Evolutionary conservation across 2,329 filamentous ascomycete genomes (phyloP), one percentile per base, ranked within the genome.

Genomic region (Chalaropsis ovoidea): DNA sequence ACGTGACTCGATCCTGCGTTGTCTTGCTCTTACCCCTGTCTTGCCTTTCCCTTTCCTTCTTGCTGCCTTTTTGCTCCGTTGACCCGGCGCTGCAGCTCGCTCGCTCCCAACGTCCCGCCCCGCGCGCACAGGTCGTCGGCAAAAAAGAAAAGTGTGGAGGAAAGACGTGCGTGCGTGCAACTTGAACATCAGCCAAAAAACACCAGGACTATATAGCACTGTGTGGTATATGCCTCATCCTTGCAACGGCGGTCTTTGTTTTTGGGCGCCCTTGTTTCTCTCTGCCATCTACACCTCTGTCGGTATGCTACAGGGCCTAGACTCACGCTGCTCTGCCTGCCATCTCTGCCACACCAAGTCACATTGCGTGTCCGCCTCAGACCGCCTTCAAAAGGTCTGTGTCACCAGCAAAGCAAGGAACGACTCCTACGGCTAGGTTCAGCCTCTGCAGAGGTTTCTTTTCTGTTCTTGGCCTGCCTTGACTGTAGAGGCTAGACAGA

Each of bases 1-100:
- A 35, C 31, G 31, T 35, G 31, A 35, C 35, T 39, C 8, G 35
- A 39, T 60, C 27, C 27, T 41, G 31, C 24, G n/a, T 19, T n/a
- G 2, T 17, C n/a, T n/a, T n/a, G n/a, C n/a, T n/a, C n/a, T n/a
- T n/a, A n/a, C n/a, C n/a, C 54, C 27, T 17, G n/a, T 60, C 31
- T 19, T 31, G 27, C 13, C 13, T 58, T 35, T 56, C 1, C 7
- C 56, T 43, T 31, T 31, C 6, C 6, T 31, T 31, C 6, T 31
- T 31, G 3, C 31, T 31, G 31, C 31, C 6, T 31, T 31, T 61
- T 61, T 22, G n/a, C 42, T 61, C 58, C 58, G 39, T 61, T 61
- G 58, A 61, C 17, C 58, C 58, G 58, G 41, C n/a, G 39, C 45
- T 61, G 42, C 58, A 45, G 35, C 58, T n/a, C n/a, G n/a, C n/a